Evolutionary conservation across 2,329 filamentous ascomycete genomes (phyloP).

Genomic region (Aureobasidium sp.): DNA sequence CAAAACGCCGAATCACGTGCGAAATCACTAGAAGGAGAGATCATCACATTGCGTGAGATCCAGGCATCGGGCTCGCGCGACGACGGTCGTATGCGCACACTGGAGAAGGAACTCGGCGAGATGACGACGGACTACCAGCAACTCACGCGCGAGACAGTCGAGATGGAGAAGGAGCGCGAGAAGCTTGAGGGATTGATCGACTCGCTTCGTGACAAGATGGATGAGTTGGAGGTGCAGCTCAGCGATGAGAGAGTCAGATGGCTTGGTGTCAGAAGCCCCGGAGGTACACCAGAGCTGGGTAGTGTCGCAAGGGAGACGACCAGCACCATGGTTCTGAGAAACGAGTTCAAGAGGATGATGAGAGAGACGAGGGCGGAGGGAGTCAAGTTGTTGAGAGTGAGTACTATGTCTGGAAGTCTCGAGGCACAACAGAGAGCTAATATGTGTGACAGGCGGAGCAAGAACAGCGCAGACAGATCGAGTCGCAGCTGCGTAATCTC

Average conservation of each 20-base stretch:
- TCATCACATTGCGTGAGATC: not conserved
- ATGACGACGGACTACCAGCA: slow-evolving; percentile 63
- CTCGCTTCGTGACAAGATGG: slow-evolving; percentile 53
- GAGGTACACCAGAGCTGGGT: slow-evolving; percentile 29
- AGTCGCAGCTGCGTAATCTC: slow-evolving; percentile 12
- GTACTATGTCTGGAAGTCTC: slow-evolving; percentile 23
- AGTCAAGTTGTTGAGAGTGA: slow-evolving; percentile 55
- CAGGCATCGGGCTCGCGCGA: slow-evolving; percentile 3
- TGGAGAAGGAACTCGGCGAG: slow-evolving; percentile 58
- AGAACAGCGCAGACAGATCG: slow-evolving; percentile 42
- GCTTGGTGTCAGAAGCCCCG: slow-evolving; percentile 53
- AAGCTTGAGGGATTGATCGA: slow-evolving; percentile 57
- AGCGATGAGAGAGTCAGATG: slow-evolving; percentile 59
- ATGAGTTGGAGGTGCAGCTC: slow-evolving; percentile 54
- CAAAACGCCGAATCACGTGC: slow-evolving; percentile 25
- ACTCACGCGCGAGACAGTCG: slow-evolving; percentile 60
- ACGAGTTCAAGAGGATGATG: slow-evolving; percentile 78
- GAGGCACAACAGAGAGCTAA: slow-evolving; percentile 19
- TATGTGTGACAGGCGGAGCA: slow-evolving; percentile 52
- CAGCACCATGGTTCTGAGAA: slow-evolving; percentile 60
- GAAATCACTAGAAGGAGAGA: slow-evolving; percentile 23
- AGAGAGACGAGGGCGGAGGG: slow-evolving; percentile 60
- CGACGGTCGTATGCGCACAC: slow-evolving; percentile 30
- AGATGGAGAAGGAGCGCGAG: slow-evolving; percentile 63
- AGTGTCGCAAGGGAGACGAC: slow-evolving; percentile 44